Conservation (phyloP, 805 yeast species). For the Priceomyces melissophilus region DNA sequence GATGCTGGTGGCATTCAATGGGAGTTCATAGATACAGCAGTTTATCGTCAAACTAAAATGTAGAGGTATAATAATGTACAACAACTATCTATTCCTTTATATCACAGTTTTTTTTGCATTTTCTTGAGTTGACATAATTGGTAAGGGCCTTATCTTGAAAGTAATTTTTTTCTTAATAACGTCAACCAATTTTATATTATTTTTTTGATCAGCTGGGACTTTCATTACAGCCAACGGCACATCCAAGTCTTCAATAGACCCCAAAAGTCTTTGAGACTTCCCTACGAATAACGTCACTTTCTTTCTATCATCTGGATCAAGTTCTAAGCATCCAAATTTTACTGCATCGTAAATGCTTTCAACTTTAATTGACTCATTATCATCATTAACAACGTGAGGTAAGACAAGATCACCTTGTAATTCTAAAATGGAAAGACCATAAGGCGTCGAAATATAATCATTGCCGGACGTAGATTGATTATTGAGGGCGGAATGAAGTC, state of each 20-base stretch:
- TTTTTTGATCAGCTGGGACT: conserved; percentile 29
- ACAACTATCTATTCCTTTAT: too few species aligned
- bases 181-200: conserved; percentile 51
- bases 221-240: conserved; percentile 64
- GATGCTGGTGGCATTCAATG: too few species aligned
- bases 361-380: conserved; percentile 24
- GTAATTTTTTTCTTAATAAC: conserved; percentile 55
- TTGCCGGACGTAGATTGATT: background rate
- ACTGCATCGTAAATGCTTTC: conserved; percentile 44
- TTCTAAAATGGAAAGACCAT: conserved; percentile 61
- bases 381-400: conserved; percentile 19
- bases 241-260: conserved; percentile 53
- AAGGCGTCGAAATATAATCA: conserved; percentile 44
- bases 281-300: conserved; percentile 63
- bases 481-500: conserved; percentile 8
- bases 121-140: conserved; percentile 66
- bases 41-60: conserved; percentile 2
- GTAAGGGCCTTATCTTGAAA: conserved; percentile 69
- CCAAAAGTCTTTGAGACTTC: conserved; percentile 66
- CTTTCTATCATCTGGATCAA: conserved; percentile 35
- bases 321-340: conserved; percentile 46
- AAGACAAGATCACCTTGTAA: conserved; percentile 70
- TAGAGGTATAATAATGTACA: background rate
- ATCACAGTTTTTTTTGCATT: background rate
- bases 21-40: background rate